Percentiles rank a stretch among this genome's conserved stretches.
Conservation (phyloP, 768 basidiomycete species). For the Collybia nuda region DNA sequence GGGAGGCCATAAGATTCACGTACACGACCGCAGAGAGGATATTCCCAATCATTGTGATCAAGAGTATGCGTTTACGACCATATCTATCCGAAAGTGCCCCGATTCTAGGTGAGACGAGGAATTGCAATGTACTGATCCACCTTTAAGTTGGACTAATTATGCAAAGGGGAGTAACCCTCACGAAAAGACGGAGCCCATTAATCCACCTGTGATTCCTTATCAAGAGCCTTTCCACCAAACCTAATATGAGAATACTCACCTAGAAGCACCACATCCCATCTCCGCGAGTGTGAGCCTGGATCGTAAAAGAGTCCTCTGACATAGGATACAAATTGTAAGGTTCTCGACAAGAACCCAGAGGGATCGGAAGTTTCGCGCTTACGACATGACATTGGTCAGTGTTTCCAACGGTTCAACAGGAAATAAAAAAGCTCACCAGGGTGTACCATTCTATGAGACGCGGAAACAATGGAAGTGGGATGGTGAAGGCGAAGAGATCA, state of each 20-base stretch:
- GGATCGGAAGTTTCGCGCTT: constrained; percentile 75
- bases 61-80: constrained; percentile 81
- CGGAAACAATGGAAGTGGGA: constrained; percentile 96
- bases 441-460: constrained; percentile 95
- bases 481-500: constrained; percentile 90
- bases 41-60: constrained; percentile 91
- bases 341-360: constrained; percentile 69
- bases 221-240: neutral
- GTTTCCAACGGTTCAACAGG: constrained; percentile 3
- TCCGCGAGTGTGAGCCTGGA: constrained; percentile 56
- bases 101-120: constrained; percentile 78
- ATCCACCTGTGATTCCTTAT: constrained; percentile 50
- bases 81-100: constrained; percentile 86
- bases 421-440: constrained; percentile 42
- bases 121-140: constrained; percentile 73
- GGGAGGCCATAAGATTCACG: constrained; percentile 22
- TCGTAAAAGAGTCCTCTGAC: constrained; percentile 68
- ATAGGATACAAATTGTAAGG: constrained; percentile 64
- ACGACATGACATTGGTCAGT: constrained; percentile 1
- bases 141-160: constrained; percentile 26
- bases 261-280: constrained; percentile 95
- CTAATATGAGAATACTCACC: constrained; percentile 37
- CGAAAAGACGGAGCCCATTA: constrained; percentile 95
- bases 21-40: constrained; percentile 86
- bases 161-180: constrained; percentile 34